Conservation (phyloP, 768 basidiomycete species). For the Kwoniella dejecticola region DNA sequence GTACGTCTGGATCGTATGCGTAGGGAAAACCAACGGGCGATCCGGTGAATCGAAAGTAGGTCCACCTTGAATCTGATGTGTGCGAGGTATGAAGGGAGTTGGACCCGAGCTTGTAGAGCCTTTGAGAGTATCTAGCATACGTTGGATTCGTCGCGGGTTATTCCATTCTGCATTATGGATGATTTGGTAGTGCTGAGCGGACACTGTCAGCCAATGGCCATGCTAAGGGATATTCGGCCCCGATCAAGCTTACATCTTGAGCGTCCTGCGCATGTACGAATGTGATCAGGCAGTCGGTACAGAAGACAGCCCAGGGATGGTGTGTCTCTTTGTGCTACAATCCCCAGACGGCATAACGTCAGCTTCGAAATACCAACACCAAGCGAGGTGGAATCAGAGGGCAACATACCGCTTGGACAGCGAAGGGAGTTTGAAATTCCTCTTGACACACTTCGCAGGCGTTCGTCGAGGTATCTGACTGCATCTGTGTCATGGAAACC, state of each 20-base stretch:
- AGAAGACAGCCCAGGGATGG: not conserved
- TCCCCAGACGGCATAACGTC: not conserved
- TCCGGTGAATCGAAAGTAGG: not conserved
- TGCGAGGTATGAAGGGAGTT: too few species aligned
- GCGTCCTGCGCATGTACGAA: not conserved
- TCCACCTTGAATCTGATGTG: not conserved
- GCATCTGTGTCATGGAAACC: not conserved
- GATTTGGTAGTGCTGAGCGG: not conserved
- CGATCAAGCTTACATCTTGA: not conserved
- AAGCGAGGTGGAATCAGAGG: not conserved
- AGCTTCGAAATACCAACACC: not conserved
- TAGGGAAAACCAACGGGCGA: not conserved
- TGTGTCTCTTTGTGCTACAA: not conserved
- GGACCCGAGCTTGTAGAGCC: not conserved
- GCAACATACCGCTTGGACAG: not conserved
- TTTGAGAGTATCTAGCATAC: not conserved
- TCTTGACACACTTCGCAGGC: not conserved
- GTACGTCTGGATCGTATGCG: slow-evolving; percentile 1
- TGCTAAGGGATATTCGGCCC: not conserved
- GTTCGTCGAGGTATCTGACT: not conserved
- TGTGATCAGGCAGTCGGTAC: not conserved
- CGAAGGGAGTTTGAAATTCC: not conserved
- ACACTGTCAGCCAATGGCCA: not conserved
- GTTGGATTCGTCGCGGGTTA: not conserved
- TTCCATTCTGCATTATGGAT: not conserved